phyloP scores from a whole-genome alignment of 2,329 filamentous ascomycete species.

The Talaromyces sp. region DNA sequence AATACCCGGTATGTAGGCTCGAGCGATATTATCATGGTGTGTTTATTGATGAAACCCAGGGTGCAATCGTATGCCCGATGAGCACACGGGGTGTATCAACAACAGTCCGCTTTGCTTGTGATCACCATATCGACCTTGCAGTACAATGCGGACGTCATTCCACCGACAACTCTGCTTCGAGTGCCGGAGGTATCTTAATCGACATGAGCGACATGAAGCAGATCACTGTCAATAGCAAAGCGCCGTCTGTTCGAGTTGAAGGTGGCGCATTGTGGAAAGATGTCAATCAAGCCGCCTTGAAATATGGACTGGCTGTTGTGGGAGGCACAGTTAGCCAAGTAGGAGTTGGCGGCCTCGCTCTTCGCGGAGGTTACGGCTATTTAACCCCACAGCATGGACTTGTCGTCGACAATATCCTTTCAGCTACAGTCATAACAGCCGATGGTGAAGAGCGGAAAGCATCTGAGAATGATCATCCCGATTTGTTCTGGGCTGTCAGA shows the following conservation, averaged over 20 bases:
- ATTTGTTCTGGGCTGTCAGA: slow-evolving; percentile 52
- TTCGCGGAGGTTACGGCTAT: slow-evolving; percentile 62
- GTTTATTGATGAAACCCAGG: no score
- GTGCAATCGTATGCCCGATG: no score
- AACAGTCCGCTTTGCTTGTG: slow-evolving; percentile 40
- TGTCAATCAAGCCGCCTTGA: slow-evolving; percentile 55
- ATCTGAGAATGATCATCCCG: slow-evolving; percentile 46
- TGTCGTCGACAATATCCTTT: slow-evolving; percentile 52
- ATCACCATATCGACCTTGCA: slow-evolving; percentile 53
- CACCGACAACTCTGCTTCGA: slow-evolving; percentile 55
- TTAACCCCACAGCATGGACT: slow-evolving; percentile 58
- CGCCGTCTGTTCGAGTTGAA: slow-evolving; percentile 52
- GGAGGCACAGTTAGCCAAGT: slow-evolving; percentile 64
- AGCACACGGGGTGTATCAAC: not conserved
- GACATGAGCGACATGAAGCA: slow-evolving; percentile 56
- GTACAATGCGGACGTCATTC: slow-evolving; percentile 61
- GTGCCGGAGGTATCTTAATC: slow-evolving; percentile 58
- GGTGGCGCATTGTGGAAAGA: slow-evolving; percentile 59
- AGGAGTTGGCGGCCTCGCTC: slow-evolving; percentile 60
- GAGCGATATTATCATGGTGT: no score
- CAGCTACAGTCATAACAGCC: slow-evolving; percentile 41
- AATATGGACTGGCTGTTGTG: slow-evolving; percentile 59
- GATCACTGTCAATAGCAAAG: slow-evolving; percentile 52
- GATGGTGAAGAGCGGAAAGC: slow-evolving; percentile 38
- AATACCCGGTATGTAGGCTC: no score